A percentile compares a stretch with the other conserved stretches of the same genome.
phyloP scores from a whole-genome alignment of 768 basidiomycete species.

The Neoboletus brunneissimus region DNA sequence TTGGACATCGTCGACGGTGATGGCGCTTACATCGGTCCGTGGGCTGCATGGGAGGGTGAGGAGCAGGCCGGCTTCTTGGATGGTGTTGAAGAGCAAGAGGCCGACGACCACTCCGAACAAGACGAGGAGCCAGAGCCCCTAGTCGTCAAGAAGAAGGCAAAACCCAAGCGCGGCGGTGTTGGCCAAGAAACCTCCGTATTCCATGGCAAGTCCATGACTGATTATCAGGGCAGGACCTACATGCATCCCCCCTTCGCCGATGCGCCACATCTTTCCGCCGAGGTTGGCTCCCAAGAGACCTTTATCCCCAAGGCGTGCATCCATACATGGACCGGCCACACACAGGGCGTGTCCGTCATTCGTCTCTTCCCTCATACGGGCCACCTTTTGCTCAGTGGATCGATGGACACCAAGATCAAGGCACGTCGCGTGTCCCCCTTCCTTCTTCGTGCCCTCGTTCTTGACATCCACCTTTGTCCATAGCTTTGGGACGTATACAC shows the following conservation, averaged over 20 bases:
- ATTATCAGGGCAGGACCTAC: constrained; percentile 98
- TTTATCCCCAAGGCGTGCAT: constrained; percentile 95
- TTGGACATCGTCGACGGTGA: constrained; percentile 87
- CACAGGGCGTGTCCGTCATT: constrained; percentile 91
- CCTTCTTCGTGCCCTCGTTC: background rate
- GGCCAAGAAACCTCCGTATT: constrained; percentile 94
- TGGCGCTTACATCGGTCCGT: constrained; percentile 88
- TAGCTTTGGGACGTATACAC: constrained; percentile 98
- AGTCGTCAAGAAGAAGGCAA: constrained; percentile 64
- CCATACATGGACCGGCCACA: constrained; percentile 99
- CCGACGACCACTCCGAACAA: constrained; percentile 46
- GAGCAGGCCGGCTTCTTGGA: constrained; percentile 50
- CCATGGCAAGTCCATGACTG: constrained; percentile 95
- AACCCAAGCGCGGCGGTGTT: constrained; percentile 71
- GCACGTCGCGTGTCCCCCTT: constrained; percentile 36
- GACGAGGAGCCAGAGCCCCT: constrained; percentile 56
- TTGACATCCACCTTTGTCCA: constrained; percentile 3
- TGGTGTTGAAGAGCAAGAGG: constrained; percentile 49
- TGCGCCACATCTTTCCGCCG: constrained; percentile 77
- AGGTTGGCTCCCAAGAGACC: constrained; percentile 81
- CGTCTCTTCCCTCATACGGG: constrained; percentile 91
- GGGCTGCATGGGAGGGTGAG: constrained; percentile 90
- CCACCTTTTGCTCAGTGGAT: constrained; percentile 89
- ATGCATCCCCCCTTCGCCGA: constrained; percentile 91
- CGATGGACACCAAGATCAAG: constrained; percentile 99